These are phyloP conservation scores for Pilaira anomala DNA, from an alignment of 192 early-diverging fungal genomes.

Conservation along the genomic window DNA sequence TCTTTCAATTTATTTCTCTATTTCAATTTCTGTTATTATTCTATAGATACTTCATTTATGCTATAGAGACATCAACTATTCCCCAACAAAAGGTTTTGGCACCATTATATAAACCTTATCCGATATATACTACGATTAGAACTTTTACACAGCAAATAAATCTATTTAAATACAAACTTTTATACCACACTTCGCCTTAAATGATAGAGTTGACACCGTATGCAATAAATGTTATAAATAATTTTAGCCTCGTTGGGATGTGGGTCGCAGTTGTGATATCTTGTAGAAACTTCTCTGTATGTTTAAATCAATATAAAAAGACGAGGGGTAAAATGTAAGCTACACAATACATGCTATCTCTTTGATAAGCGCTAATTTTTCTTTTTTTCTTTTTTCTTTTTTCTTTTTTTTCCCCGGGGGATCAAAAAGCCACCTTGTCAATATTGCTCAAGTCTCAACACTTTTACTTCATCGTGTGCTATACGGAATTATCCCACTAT, in stretches of 20 bases:
- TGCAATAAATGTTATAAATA: slow-evolving; percentile 26
- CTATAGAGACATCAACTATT: no score
- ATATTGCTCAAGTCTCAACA: slow-evolving; percentile 28
- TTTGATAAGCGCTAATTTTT: no score
- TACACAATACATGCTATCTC: no score
- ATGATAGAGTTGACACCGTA: slow-evolving; percentile 32
- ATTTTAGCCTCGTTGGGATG: slow-evolving; percentile 35
- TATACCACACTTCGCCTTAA: background rate
- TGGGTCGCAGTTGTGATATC: slow-evolving; percentile 29
- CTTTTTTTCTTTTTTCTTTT: background rate
- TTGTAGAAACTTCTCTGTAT: slow-evolving; percentile 27
- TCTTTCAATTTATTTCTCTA: background rate
- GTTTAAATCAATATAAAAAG: slow-evolving; percentile 26
- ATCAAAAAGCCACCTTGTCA: slow-evolving; percentile 27
- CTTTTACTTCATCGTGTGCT: slow-evolving; percentile 26
- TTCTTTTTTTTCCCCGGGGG: background rate
- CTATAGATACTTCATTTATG: no score
- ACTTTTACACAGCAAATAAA: background rate
- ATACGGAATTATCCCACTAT: slow-evolving; percentile 29
- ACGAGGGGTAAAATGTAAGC: slow-evolving; percentile 31
- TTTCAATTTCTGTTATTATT: background rate
- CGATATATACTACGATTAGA: no score
- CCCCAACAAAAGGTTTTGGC: no score
- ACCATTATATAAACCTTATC: no score
- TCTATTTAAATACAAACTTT: background rate